Conservation (phyloP, 768 basidiomycete genomes). For the Coprinopsis marcescibilis region DNA sequence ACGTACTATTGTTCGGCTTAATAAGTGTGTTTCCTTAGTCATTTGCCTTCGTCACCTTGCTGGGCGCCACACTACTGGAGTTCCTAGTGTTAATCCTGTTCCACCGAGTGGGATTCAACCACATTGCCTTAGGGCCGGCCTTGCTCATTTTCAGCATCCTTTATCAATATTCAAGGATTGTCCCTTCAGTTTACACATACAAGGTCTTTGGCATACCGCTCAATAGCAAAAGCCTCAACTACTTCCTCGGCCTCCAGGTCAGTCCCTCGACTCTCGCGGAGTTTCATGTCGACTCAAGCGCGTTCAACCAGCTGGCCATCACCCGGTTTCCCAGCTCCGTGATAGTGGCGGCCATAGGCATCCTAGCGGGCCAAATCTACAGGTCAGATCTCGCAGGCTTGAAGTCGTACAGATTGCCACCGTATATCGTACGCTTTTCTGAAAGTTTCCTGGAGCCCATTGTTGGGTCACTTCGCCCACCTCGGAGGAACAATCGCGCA, state of each 20-base stretch:
- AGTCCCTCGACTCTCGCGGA: no score
- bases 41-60: slow-evolving; percentile 61
- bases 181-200: slow-evolving; percentile 73
- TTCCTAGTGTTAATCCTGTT: slow-evolving; percentile 61
- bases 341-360: slow-evolving; percentile 55
- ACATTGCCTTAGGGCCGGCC: slow-evolving; percentile 72
- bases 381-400: slow-evolving; percentile 77
- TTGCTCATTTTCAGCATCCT: slow-evolving; percentile 72
- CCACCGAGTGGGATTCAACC: slow-evolving; percentile 62
- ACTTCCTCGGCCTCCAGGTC: slow-evolving; percentile 71
- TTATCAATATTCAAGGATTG: slow-evolving; percentile 76
- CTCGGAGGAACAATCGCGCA: slow-evolving; percentile 66
- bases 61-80: slow-evolving; percentile 64
- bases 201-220: slow-evolving; percentile 68
- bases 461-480: slow-evolving; percentile 56
- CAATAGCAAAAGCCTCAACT: slow-evolving; percentile 72
- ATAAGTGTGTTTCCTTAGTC: slow-evolving; percentile 43
- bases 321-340: slow-evolving; percentile 63
- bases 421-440: slow-evolving; percentile 47
- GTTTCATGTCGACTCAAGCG: background rate
- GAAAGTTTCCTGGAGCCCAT: slow-evolving; percentile 58
- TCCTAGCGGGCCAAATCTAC: slow-evolving; percentile 71
- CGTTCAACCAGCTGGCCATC: slow-evolving; percentile 51
- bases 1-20: background rate
- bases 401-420: slow-evolving; percentile 75